Base-by-base conservation (phyloP, 805 yeast genomes). In the Lachancea thermotolerans region DNA sequence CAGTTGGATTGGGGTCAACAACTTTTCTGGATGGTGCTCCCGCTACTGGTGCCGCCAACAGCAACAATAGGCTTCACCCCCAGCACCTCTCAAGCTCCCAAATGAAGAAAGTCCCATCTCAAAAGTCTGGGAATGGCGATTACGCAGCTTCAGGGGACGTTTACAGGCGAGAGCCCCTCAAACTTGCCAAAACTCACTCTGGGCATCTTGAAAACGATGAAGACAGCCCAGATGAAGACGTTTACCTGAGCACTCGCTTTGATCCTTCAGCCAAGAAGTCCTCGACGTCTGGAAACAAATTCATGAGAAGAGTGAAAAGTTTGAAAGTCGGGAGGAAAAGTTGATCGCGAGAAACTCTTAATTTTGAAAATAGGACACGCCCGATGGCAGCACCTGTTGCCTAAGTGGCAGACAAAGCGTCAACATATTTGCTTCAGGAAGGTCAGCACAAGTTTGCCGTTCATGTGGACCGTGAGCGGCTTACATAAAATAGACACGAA, bases 21-120 rank as follows among this genome's bases (percentile, higher is more conserved):
- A 91, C 99, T 0, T 91, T 91, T 61, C 62, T 91, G 49, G 96
- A 93, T 64, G 99, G 99, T 31, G 93, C 97, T 0, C 98, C 98
- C 11, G 99, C 97, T 4, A 66, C 82, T 45, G 64, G 66, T 25
- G 61, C 63, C 14, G 77, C 75, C n/a, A 65, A 64, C 14, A 53
- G 54, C 33, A 72, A 70, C 33, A 72, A 66, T 34, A 59, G 63
- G 41, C 54, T 50, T 50, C 60, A 55, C 47, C 55, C 56, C 16
- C 60, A 62, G 29, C 81, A 81, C 1, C 66, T 90, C 49, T 4
- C 8, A 30, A 30, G 33, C 33, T 30, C 33, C 14, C 78, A 81
- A 29, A 78, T 97, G 64, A 88, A 89, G 66, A 87, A 86, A 69
- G 85, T 95, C n/a, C 62, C 88, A 37, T 85, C 79, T 12, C 87